These are phyloP conservation scores for Xylariaceae sp. DNA, from an alignment of 2,329 filamentous ascomycete species.

Conservation along the genomic window DNA sequence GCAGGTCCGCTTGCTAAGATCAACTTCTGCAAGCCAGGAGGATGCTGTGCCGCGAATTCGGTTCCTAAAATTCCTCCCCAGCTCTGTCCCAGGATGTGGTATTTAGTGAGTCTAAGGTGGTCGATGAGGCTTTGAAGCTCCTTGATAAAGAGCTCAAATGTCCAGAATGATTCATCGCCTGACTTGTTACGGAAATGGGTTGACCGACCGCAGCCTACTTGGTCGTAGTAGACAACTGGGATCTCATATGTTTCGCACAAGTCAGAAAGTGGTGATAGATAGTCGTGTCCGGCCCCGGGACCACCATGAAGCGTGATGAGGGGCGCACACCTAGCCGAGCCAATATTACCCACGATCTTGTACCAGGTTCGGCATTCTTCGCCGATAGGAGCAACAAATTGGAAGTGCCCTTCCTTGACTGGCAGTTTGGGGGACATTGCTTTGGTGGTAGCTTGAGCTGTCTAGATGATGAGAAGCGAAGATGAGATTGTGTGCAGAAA, in stretches of 20 bases:
- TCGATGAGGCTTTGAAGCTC: constrained; percentile 25
- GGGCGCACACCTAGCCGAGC: constrained; percentile 27
- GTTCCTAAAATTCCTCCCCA: constrained; percentile 24
- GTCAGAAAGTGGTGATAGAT: constrained; percentile 59
- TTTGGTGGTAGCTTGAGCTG: no score
- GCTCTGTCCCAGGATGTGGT: constrained; percentile 22
- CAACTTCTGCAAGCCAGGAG: constrained; percentile 20
- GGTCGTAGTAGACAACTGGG: constrained; percentile 46
- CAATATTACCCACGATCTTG: constrained; percentile 8
- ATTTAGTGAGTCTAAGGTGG: constrained; percentile 15
- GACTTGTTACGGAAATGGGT: constrained; percentile 45
- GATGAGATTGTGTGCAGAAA: no score
- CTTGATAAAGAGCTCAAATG: constrained; percentile 21
- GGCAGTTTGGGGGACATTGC: no score
- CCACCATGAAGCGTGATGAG: constrained; percentile 21
- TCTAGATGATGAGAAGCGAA: no score
- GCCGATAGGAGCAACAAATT: no score
- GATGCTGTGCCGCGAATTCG: constrained; percentile 13
- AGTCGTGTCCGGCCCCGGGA: constrained; percentile 50
- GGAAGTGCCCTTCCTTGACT: no score
- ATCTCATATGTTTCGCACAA: constrained; percentile 33
- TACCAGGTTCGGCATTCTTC: constrained; percentile 17
- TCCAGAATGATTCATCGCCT: constrained; percentile 30
- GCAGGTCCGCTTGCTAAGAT: constrained; percentile 23
- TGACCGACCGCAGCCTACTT: constrained; percentile 47